A percentile compares a stretch with the other conserved stretches of the same genome.
These are phyloP conservation scores for Ogataea haglerorum DNA, from an alignment of 805 yeast species.

Conservation along the genomic window DNA sequence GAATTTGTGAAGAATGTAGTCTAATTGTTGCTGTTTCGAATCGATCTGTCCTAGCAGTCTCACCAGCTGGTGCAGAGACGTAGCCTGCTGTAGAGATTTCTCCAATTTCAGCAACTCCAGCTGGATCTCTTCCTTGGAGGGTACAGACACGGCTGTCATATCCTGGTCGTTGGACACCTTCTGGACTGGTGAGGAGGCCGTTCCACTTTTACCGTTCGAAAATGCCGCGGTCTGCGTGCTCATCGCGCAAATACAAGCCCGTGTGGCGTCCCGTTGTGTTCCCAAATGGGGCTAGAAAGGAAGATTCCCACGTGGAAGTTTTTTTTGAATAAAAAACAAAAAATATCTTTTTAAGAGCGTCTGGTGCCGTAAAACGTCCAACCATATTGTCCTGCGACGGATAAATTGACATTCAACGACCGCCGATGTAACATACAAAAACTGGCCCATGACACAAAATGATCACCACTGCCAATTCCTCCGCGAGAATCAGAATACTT, in stretches of 20 bases:
- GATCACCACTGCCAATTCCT: background rate
- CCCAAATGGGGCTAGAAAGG: background rate
- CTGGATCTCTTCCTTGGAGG: slow-evolving; percentile 21
- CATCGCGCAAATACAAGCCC: background rate
- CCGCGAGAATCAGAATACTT: background rate
- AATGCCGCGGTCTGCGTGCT: background rate
- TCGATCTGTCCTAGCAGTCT: slow-evolving; percentile 25
- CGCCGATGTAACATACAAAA: background rate
- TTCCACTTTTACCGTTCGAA: background rate
- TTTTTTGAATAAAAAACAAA: background rate
- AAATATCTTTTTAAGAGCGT: background rate
- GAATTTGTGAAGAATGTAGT: slow-evolving; percentile 21
- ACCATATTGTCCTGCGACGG: background rate
- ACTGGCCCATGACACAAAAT: background rate
- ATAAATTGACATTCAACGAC: background rate
- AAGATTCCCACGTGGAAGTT: slow-evolving; percentile 1
- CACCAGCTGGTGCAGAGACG: slow-evolving; percentile 23
- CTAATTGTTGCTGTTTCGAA: slow-evolving; percentile 23
- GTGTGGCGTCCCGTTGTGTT: background rate
- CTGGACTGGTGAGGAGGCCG: background rate
- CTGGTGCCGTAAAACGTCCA: background rate
- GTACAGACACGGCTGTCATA: slow-evolving; percentile 9
- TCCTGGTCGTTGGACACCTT: background rate
- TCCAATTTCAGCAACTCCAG: slow-evolving; percentile 21
- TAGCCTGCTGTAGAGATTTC: slow-evolving; percentile 23